Conservation (phyloP, 805 yeast species). For the Myxozyma neglecta region DNA sequence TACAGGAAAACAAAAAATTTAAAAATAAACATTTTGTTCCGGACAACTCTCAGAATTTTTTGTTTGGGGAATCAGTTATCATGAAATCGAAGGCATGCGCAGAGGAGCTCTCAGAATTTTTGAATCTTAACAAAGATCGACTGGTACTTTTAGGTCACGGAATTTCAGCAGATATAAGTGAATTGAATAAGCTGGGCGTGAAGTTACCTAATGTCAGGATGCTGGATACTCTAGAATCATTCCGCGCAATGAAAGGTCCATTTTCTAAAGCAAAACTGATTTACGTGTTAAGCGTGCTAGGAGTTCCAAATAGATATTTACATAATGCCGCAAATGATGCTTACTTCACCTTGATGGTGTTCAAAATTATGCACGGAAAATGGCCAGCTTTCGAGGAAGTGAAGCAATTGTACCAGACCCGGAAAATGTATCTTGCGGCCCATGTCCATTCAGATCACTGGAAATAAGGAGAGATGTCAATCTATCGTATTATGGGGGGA, state of each 20-base stretch:
- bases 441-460: not conserved
- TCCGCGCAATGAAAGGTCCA: not conserved
- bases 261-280: not conserved
- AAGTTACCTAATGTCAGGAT: not conserved
- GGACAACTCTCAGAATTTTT: not conserved
- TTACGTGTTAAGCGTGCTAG: not conserved
- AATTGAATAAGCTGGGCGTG: not conserved
- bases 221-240: not conserved
- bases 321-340: slow-evolving; percentile 9
- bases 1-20: not conserved
- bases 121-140: not conserved
- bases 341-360: not conserved
- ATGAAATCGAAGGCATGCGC: not conserved
- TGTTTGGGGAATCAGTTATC: not conserved
- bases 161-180: not conserved
- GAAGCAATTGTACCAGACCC: not conserved
- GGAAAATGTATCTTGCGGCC: too few relatives aligned
- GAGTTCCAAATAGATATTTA: not conserved
- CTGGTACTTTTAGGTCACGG: not conserved
- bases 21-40: not conserved
- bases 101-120: not conserved
- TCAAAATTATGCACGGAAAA: not conserved
- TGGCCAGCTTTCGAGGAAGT: not conserved
- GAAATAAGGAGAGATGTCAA: too few relatives aligned
- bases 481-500: too few relatives aligned